These are phyloP conservation scores for Cystobasidiaceae sp. DNA, from an alignment of 1,284 basidiomycete species.

Conservation along the genomic window DNA sequence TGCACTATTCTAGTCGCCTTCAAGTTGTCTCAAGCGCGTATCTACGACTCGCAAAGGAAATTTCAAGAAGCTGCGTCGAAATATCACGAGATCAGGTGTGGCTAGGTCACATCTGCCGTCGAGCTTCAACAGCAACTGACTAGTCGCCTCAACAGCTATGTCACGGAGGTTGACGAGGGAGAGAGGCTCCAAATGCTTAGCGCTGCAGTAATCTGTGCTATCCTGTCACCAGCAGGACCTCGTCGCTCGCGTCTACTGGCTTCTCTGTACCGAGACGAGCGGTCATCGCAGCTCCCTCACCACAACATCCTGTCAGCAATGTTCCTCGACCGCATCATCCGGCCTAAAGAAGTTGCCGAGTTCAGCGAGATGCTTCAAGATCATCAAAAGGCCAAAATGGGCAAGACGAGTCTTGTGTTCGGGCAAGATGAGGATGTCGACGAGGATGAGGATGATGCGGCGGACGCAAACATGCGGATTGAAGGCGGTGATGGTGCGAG, in stretches of 20 bases:
- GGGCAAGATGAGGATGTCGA: slow-evolving; percentile 51
- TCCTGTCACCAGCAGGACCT: slow-evolving; percentile 94
- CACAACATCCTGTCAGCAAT: slow-evolving; percentile 91
- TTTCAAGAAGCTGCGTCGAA: slow-evolving; percentile 91
- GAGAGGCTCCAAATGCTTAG: slow-evolving; percentile 81
- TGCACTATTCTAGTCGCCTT: slow-evolving; percentile 34
- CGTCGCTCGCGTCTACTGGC: slow-evolving; percentile 87
- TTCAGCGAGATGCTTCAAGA: slow-evolving; percentile 82
- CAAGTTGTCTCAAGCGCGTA: slow-evolving; percentile 60
- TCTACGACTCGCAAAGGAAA: slow-evolving; percentile 83
- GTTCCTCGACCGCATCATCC: slow-evolving; percentile 94
- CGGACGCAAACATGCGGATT: slow-evolving; percentile 14
- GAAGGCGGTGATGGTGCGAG: slow-evolving; percentile 50
- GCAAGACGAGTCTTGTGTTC: slow-evolving; percentile 54
- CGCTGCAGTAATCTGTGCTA: slow-evolving; percentile 88
- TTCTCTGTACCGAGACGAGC: slow-evolving; percentile 87
- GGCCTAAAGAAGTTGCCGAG: slow-evolving; percentile 76
- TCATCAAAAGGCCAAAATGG: slow-evolving; percentile 85
- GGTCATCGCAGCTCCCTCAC: slow-evolving; percentile 69
- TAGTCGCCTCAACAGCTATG: slow-evolving; percentile 29
- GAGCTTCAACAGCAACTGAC: background rate
- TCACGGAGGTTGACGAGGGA: slow-evolving; percentile 66
- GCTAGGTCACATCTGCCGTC: background rate
- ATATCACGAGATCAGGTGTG: slow-evolving; percentile 76
- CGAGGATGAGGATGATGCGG: slow-evolving; percentile 50